These are phyloP conservation scores for Harringtonia aguacate DNA, from an alignment of 2,329 filamentous ascomycete species.

Conservation along the genomic window DNA sequence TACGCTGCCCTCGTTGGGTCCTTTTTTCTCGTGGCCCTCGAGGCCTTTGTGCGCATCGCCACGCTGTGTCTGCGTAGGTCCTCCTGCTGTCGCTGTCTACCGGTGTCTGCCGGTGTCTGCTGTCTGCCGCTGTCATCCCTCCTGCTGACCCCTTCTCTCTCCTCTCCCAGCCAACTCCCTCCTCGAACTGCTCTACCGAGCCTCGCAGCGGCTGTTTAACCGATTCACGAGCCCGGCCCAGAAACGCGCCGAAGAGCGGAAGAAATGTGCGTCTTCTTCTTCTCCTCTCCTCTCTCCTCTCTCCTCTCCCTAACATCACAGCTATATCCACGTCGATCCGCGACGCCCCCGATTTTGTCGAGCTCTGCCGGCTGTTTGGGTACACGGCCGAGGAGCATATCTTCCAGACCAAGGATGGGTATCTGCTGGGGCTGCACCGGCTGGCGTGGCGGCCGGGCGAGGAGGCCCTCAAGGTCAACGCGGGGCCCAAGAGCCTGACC, in stretches of 20 bases:
- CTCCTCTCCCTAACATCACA: conserved; percentile 27
- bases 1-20: conserved; percentile 81
- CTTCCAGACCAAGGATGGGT: conserved; percentile 88
- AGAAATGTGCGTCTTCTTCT: conserved; percentile 44
- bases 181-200: conserved; percentile 70
- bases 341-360: conserved; percentile 82
- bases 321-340: conserved; percentile 67
- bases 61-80: conserved; percentile 76
- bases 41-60: conserved; percentile 72
- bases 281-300: conserved; percentile 19
- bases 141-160: background rate
- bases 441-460: conserved; percentile 76
- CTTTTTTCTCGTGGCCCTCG: conserved; percentile 70
- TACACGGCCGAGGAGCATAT: conserved; percentile 96
- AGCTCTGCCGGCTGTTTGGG: conserved; percentile 83
- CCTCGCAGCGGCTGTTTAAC: conserved; percentile 77
- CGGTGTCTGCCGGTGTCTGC: background rate
- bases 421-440: conserved; percentile 80
- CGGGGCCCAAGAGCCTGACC: conserved; percentile 51
- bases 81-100: too few species aligned
- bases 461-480: conserved; percentile 68
- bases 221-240: conserved; percentile 59
- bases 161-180: conserved; percentile 56
- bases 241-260: conserved; percentile 55
- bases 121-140: too few species aligned